phyloP scores from a whole-genome alignment of 306 rosid genomes.

The Corylus avellana region DNA sequence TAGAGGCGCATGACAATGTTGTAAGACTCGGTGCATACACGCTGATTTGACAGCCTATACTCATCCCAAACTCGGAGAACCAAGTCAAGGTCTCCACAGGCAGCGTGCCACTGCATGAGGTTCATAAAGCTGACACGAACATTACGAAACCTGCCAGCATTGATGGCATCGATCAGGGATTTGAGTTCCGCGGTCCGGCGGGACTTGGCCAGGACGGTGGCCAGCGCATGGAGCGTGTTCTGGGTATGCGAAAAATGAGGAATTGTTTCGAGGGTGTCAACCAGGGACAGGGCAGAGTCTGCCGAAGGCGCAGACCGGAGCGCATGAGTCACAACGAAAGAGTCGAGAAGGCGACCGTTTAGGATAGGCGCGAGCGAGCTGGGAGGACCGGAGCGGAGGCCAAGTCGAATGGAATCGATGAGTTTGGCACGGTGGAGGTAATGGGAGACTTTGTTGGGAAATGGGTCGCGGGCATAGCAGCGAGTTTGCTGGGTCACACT shows the following conservation, averaged over 20 bases:
- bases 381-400: constrained; percentile 49
- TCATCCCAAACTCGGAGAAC: constrained; percentile 58
- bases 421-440: constrained; percentile 78
- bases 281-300: constrained; percentile 59
- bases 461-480: constrained; percentile 52
- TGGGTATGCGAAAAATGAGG: constrained; percentile 60
- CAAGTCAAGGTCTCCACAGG: constrained; percentile 55
- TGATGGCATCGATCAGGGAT: constrained; percentile 45
- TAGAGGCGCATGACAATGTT: constrained; percentile 66
- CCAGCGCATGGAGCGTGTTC: constrained; percentile 63
- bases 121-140: constrained; percentile 63
- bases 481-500: constrained; percentile 46
- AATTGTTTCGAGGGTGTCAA: constrained; percentile 36
- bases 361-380: constrained; percentile 45
- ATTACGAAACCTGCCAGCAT: constrained; percentile 42
- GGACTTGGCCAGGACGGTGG: constrained; percentile 69
- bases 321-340: constrained; percentile 67
- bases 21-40: constrained; percentile 63
- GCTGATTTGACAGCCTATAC: constrained; percentile 37
- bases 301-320: constrained; percentile 74
- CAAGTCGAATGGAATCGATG: constrained; percentile 71
- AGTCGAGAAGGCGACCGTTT: constrained; percentile 55
- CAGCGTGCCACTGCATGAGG: constrained; percentile 68
- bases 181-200: constrained; percentile 47
- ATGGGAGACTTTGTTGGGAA: constrained; percentile 64